Evolutionary conservation across 1,139 yeast species (phyloP).

Genomic region (Nematodospora anomalae): DNA sequence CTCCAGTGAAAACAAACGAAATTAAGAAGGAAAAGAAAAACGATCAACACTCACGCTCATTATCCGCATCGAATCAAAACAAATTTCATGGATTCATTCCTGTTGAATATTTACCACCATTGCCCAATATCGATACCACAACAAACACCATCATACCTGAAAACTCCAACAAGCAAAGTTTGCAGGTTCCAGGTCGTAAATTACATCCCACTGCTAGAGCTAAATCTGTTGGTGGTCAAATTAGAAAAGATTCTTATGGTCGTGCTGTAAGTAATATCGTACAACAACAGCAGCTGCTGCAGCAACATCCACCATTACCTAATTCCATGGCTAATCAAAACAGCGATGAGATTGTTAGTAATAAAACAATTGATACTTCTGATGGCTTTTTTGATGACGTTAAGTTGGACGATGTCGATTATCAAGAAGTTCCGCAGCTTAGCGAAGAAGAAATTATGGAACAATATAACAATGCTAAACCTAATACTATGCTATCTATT

Average conservation of each 20-base stretch:
- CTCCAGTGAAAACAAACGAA: slow-evolving; percentile 11
- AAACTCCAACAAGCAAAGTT: slow-evolving; percentile 2
- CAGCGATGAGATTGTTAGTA: slow-evolving; percentile 39
- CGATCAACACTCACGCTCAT: slow-evolving; percentile 30
- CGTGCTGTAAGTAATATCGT: slow-evolving; percentile 17
- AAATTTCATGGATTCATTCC: slow-evolving; percentile 46
- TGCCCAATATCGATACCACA: slow-evolving; percentile 41
- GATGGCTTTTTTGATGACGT: slow-evolving; percentile 70
- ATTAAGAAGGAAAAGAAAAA: slow-evolving; percentile 4
- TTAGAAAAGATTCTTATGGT: slow-evolving; percentile 58
- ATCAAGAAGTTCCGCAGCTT: slow-evolving; percentile 39
- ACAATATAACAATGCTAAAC: slow-evolving; percentile 67
- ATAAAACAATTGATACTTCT: slow-evolving; percentile 25
- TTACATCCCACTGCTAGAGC: slow-evolving; percentile 87
- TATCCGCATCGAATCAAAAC: slow-evolving; percentile 24
- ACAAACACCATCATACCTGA: slow-evolving; percentile 25
- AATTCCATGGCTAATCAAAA: slow-evolving; percentile 42
- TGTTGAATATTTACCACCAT: slow-evolving; percentile 50
- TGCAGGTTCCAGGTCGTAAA: slow-evolving; percentile 15
- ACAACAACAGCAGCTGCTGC: slow-evolving; percentile 25
- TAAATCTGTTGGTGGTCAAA: slow-evolving; percentile 78
- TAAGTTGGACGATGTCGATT: slow-evolving; percentile 47
- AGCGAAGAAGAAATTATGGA: slow-evolving; percentile 66
- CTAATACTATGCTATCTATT: slow-evolving; percentile 88
- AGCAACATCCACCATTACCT: slow-evolving; percentile 54